These are phyloP conservation scores for Aegilops tauschii DNA, from an alignment of 176 grass and related monocot genomes.

Conservation along the genomic window DNA sequence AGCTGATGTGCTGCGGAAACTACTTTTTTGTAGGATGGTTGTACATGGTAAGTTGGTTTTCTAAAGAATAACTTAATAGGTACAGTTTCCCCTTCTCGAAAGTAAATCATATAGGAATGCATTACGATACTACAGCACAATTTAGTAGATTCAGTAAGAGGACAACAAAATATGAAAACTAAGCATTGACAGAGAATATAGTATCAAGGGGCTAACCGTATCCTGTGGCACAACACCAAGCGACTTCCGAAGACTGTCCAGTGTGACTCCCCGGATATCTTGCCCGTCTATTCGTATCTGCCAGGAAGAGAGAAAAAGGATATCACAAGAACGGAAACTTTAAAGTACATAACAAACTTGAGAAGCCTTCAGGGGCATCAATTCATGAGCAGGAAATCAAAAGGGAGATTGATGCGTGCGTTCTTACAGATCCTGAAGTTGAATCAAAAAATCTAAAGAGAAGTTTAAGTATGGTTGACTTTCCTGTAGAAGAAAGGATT, in stretches of 20 bases:
- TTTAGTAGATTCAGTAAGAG: neutral
- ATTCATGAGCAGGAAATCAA: slow-evolving; percentile 16
- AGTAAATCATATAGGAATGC: neutral
- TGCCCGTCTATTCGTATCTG: slow-evolving; percentile 89
- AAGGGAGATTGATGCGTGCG: neutral
- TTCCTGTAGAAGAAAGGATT: slow-evolving; percentile 58
- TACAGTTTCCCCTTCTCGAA: neutral
- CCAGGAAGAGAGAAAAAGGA: slow-evolving; percentile 5
- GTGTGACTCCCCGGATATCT: slow-evolving; percentile 71
- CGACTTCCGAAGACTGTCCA: slow-evolving; percentile 81
- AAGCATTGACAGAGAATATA: neutral
- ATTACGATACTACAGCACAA: neutral
- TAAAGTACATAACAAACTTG: neutral
- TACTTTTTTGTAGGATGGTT: neutral
- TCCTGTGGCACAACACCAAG: slow-evolving; percentile 98
- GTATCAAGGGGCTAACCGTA: slow-evolving; percentile 53
- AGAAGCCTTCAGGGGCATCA: slow-evolving; percentile 7
- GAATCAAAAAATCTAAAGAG: slow-evolving; percentile 96
- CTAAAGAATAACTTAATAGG: neutral
- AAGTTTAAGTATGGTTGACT: slow-evolving; percentile 87
- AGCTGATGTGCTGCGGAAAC: neutral
- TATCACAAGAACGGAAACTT: slow-evolving; percentile 24
- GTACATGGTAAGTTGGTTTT: neutral
- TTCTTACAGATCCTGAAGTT: slow-evolving; percentile 76
- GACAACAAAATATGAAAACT: neutral